phyloP scores from a whole-genome alignment of 768 basidiomycete species.

The Agrocybe pediades region DNA sequence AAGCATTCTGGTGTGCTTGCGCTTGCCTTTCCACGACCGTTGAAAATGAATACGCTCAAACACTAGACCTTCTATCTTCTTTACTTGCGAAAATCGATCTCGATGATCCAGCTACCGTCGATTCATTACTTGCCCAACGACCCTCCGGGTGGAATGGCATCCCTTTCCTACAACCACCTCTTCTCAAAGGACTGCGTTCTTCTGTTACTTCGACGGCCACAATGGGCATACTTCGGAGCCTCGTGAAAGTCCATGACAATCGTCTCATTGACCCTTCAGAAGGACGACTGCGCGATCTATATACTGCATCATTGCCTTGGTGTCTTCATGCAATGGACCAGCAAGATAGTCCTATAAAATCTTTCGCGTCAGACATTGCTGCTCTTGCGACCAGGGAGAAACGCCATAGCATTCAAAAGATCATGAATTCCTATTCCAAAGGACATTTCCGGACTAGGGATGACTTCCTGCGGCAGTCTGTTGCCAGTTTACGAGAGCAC shows the following conservation, averaged over 20 bases:
- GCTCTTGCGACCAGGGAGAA: constrained; percentile 72
- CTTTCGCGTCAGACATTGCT: constrained; percentile 75
- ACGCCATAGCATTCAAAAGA: constrained; percentile 77
- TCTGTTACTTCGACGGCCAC: constrained; percentile 67
- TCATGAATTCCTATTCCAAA: constrained; percentile 89
- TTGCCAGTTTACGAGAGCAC: constrained; percentile 82
- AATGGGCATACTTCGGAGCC: constrained; percentile 63
- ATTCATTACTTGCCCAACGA: constrained; percentile 66
- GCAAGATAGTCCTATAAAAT: constrained; percentile 58
- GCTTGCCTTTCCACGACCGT: constrained; percentile 84
- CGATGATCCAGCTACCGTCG: constrained; percentile 64
- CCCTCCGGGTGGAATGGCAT: constrained; percentile 73
- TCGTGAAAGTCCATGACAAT: constrained; percentile 61
- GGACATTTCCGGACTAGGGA: constrained; percentile 88
- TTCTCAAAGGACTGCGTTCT: constrained; percentile 81
- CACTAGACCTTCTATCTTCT: constrained; percentile 62
- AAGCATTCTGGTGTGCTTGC: constrained; percentile 84
- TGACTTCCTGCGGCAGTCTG: constrained; percentile 90
- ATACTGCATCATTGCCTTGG: constrained; percentile 84
- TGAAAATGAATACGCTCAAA: constrained; percentile 76
- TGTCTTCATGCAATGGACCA: constrained; percentile 82
- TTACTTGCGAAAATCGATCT: constrained; percentile 73
- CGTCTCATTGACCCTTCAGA: constrained; percentile 72
- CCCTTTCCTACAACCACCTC: constrained; percentile 64
- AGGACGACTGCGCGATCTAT: constrained; percentile 78